Base-by-base conservation (phyloP, 2,329 filamentous ascomycete genomes). In the Pseudonectria foliicola region DNA sequence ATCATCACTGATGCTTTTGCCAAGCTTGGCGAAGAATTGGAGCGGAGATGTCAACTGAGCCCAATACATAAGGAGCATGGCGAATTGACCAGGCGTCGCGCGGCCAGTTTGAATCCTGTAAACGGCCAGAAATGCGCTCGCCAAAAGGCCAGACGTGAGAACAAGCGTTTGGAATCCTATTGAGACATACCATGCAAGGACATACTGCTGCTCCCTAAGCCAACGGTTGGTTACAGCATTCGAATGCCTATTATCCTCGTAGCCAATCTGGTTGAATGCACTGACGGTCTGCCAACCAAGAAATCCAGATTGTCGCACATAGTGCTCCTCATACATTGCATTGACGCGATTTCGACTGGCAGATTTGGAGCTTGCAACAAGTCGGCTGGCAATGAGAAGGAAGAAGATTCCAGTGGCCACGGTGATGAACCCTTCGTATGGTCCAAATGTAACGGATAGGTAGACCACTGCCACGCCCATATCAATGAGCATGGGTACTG, bases 41-140 rank as follows among this genome's bases (percentile, higher is more conserved):
- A 87, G 67, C 3, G 82, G 82, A 2, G 74, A 71, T 29, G 82
- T 81, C 25, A 87, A 67, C 50, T 86, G 82, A 13, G 73, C 72
- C 80, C 85, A 85, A 56, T 86, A 87, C 34, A 80, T 81, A 40
- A 86, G 61, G 12, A 87, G 65, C 60, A 80, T 76, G 36, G 83
- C 77, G 46, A 87, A 85, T 44, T 82, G 71, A 36, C 82, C 82
- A 10, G 82, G 66, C 5, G 73, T 74, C 4, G 75, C 71, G 34
- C 71, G 59, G 2, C 70, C 71, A n/a, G 67, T 69, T 3, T 71
- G 78, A 35, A 87, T 79, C 43, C 83, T 80, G 53, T 78, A 82
- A 1, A 78, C 71, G 2, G 73, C 73, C 27, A 78, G 47, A 46
- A 75, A 74, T 3, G 73, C 67, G 25, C 74, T 75, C 4, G 80